Evolutionary conservation across 768 basidiomycete species (phyloP).

Genomic region (Pleurotus tuoliensis): DNA sequence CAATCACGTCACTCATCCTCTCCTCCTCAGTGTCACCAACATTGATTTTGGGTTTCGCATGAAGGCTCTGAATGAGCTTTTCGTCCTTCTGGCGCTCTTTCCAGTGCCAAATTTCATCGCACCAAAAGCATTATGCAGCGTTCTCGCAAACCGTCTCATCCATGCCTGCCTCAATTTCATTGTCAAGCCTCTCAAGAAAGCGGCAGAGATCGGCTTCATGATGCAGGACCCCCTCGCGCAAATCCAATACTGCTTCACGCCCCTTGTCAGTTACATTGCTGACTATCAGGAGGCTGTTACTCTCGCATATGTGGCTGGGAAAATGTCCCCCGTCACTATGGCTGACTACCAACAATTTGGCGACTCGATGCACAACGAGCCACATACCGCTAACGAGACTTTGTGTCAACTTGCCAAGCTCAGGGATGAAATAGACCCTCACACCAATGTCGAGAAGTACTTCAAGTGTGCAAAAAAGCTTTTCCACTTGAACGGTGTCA

Average conservation of each 20-base stretch:
- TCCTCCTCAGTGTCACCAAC: constrained; percentile 13
- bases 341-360: constrained; percentile 17
- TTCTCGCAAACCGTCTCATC: constrained; percentile 12
- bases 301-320: constrained; percentile 12
- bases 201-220: constrained; percentile 15
- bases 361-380: constrained; percentile 12
- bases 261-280: constrained; percentile 13
- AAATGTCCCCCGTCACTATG: constrained; percentile 15
- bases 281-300: constrained; percentile 16
- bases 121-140: constrained; percentile 4
- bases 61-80: constrained; percentile 16
- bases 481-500: constrained; percentile 8
- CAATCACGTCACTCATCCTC: constrained; percentile 9
- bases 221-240: constrained; percentile 15
- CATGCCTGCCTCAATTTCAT: constrained; percentile 16
- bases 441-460: constrained; percentile 6
- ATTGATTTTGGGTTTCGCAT: constrained; percentile 10
- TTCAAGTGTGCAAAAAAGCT: neutral
- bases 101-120: constrained; percentile 18
- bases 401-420: constrained; percentile 4
- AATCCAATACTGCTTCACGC: constrained; percentile 15
- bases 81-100: constrained; percentile 14
- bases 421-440: neutral
- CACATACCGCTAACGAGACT: constrained; percentile 10
- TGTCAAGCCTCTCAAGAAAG: constrained; percentile 13